Conservation (phyloP, 306 rosid genomes). For the Morella rubra region DNA sequence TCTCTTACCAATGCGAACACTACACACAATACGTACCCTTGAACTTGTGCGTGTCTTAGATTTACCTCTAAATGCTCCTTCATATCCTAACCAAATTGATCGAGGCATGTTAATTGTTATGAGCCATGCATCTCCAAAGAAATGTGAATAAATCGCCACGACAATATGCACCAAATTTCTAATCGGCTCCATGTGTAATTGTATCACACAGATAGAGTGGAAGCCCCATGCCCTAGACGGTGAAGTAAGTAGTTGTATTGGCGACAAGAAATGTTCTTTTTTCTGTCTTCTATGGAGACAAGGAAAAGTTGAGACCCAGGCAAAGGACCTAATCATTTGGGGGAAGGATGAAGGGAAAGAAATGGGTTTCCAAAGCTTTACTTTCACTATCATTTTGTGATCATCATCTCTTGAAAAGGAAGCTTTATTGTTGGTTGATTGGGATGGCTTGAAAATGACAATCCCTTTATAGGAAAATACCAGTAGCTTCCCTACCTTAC, state of each 20-base stretch:
- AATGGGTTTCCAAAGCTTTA: constrained; percentile 48
- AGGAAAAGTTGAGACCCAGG: constrained; percentile 40
- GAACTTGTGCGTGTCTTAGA: background rate
- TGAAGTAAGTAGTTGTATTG: background rate
- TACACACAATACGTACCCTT: no score
- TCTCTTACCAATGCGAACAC: no score
- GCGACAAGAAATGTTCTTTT: constrained; percentile 33
- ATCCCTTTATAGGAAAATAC: constrained; percentile 31
- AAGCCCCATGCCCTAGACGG: constrained; percentile 14
- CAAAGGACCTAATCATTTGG: constrained; percentile 60
- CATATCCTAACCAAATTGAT: no score
- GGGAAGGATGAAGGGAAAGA: constrained; percentile 52
- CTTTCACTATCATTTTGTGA: constrained; percentile 71
- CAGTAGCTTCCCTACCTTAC: constrained; percentile 19
- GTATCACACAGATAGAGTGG: constrained; percentile 13
- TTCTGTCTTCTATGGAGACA: constrained; percentile 24
- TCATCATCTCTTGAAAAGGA: constrained; percentile 74
- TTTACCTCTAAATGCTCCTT: background rate
- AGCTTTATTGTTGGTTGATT: constrained; percentile 66
- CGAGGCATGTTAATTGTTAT: no score
- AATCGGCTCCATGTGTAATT: constrained; percentile 7
- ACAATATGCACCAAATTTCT: background rate
- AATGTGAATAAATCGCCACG: no score
- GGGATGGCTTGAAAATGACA: constrained; percentile 47
- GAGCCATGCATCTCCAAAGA: background rate